Evolutionary conservation across 805 yeast species (phyloP).

Genomic region (Metschnikowia noctiluminum): DNA sequence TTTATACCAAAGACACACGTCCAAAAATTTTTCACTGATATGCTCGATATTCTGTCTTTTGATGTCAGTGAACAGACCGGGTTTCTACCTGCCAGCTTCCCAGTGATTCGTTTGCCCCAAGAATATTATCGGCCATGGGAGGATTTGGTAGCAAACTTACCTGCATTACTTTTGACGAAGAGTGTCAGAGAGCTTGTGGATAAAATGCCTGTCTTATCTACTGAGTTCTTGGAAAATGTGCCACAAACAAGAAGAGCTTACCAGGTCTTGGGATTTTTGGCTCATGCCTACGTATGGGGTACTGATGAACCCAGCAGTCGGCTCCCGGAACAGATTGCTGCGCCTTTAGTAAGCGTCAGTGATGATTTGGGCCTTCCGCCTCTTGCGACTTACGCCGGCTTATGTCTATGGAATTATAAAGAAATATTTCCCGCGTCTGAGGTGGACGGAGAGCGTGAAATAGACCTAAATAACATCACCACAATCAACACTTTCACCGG

Average conservation of each 20-base stretch:
- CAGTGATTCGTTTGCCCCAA: constrained; percentile 57
- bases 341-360: constrained; percentile 62
- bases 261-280: constrained; percentile 70
- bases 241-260: constrained; percentile 76
- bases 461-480: constrained; percentile 66
- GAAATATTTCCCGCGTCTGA: constrained; percentile 46
- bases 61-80: constrained; percentile 72
- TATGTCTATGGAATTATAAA: constrained; percentile 85
- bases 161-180: constrained; percentile 67
- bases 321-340: constrained; percentile 66
- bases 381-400: constrained; percentile 80
- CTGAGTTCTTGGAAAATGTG: constrained; percentile 41
- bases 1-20: too few species aligned
- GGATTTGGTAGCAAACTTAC: constrained; percentile 56
- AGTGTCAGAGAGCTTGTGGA: constrained; percentile 64
- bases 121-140: constrained; percentile 80
- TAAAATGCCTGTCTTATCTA: constrained; percentile 53
- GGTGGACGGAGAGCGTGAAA: constrained; percentile 26
- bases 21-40: neutral
- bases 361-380: constrained; percentile 74
- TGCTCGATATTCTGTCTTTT: constrained; percentile 49
- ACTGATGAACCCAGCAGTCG: constrained; percentile 56
- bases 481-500: constrained; percentile 87
- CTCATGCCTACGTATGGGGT: constrained; percentile 92
- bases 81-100: constrained; percentile 69